Percentiles rank a stretch among this genome's conserved stretches.
Conservation (phyloP, 2,329 filamentous ascomycete species). For the Sclerotinia sclerotiorum region DNA sequence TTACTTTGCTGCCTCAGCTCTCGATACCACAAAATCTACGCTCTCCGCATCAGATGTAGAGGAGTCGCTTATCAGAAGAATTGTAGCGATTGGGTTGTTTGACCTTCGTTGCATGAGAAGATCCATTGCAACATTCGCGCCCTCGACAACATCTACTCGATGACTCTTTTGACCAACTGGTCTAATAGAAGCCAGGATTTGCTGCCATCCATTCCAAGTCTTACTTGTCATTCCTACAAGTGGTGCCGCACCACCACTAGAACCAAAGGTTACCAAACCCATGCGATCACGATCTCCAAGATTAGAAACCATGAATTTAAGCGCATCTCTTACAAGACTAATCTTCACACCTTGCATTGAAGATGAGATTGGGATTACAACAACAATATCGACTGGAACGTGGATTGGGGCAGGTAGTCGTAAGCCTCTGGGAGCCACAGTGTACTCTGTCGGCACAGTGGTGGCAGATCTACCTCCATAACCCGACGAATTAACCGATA, state of each 20-base stretch:
- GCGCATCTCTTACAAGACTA: conserved; percentile 83
- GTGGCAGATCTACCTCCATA: conserved; percentile 84
- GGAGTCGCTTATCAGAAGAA: conserved; percentile 95
- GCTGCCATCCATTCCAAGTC: conserved; percentile 87
- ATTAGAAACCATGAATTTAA: conserved; percentile 87
- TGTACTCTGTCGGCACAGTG: conserved; percentile 91
- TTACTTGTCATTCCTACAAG: conserved; percentile 99
- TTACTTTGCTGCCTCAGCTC: conserved; percentile 94
- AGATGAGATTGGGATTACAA: conserved; percentile 94
- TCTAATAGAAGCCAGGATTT: conserved; percentile 80
- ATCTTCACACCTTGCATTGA: conserved; percentile 99
- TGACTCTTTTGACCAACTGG: conserved; percentile 96
- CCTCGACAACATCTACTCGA: conserved; percentile 93
- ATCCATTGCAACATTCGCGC: conserved; percentile 98
- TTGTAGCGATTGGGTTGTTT: conserved; percentile 91
- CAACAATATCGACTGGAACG: conserved; percentile 90
- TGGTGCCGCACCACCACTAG: conserved; percentile 86
- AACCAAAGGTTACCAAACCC: conserved; percentile 96
- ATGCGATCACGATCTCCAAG: conserved; percentile 93
- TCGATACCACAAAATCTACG: conserved; percentile 95
- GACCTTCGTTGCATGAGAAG: conserved; percentile 96
- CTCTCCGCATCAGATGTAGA: conserved; percentile 92
- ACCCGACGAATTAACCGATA: conserved; percentile 74
- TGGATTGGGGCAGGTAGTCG: conserved; percentile 56
- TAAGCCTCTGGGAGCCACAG: conserved; percentile 54